Evolutionary conservation across 1,284 basidiomycete species (phyloP).

Genomic region (Trichosporon ovoides): DNA sequence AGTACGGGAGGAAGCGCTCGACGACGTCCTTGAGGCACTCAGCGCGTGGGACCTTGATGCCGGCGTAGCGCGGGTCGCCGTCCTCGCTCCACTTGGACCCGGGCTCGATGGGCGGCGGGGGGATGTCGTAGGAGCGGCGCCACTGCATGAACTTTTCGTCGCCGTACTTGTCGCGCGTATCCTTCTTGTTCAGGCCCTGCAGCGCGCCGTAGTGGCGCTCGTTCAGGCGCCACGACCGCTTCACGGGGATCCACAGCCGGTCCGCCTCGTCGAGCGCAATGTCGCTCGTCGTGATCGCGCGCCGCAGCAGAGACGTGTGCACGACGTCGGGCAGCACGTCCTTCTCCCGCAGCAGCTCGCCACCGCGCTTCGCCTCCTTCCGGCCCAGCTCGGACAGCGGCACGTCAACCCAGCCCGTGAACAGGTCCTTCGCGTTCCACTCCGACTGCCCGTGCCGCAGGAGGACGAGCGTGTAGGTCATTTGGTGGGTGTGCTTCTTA

Average conservation of each 20-base stretch:
- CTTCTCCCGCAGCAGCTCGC: constrained; percentile 8
- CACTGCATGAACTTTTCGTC: constrained; percentile 8
- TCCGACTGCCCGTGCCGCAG: constrained; percentile 11
- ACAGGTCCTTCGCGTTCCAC: constrained; percentile 11
- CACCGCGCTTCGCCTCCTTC: constrained; percentile 1
- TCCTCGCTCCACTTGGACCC: neutral
- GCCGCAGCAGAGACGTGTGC: constrained; percentile 10
- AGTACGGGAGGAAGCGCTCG: constrained; percentile 9
- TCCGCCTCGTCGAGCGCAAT: constrained; percentile 7
- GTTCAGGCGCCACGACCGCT: constrained; percentile 8
- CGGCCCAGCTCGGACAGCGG: constrained; percentile 1
- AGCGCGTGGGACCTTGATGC: neutral
- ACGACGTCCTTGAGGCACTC: constrained; percentile 14
- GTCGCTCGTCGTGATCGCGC: constrained; percentile 9
- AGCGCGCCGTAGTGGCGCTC: constrained; percentile 12
- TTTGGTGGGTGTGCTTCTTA: no score
- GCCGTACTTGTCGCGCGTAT: constrained; percentile 8
- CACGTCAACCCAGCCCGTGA: constrained; percentile 12
- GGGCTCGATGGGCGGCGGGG: constrained; percentile 4
- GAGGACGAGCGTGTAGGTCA: constrained; percentile 9
- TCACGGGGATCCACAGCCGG: constrained; percentile 9
- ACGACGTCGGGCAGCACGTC: constrained; percentile 1
- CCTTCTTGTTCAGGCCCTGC: constrained; percentile 9
- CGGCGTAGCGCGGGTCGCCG: neutral
- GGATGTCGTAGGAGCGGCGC: constrained; percentile 8